These are phyloP conservation scores for Lipomyces orientalis DNA, from an alignment of 805 yeast species.

Conservation along the genomic window DNA sequence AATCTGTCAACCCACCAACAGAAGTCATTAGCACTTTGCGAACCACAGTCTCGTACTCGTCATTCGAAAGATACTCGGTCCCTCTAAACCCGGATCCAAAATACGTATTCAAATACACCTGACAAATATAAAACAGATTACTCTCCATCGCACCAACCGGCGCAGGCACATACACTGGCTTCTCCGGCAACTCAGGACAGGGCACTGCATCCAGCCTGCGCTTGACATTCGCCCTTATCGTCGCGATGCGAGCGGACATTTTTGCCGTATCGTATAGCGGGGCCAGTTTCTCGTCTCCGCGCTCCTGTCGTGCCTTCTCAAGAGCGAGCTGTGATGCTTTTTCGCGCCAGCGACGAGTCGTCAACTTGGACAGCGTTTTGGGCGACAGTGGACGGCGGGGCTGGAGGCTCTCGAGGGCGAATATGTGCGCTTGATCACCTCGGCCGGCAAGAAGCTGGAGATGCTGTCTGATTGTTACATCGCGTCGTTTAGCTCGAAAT, in stretches of 20 bases:
- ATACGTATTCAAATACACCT: not conserved
- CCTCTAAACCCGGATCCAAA: conserved; percentile 10
- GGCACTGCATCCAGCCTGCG: conserved; percentile 10
- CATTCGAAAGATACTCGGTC: not conserved
- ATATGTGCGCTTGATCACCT: conserved; percentile 3
- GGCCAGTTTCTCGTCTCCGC: conserved; percentile 6
- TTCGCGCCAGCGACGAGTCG: conserved; percentile 13
- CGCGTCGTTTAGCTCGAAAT: conserved; percentile 13
- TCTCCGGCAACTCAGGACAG: conserved; percentile 5
- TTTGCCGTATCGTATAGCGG: conserved; percentile 11
- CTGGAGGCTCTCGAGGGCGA: conserved; percentile 1
- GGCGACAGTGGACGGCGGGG: conserved; percentile 6
- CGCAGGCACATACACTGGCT: conserved; percentile 5
- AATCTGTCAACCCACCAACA: not conserved
- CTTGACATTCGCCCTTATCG: conserved; percentile 4
- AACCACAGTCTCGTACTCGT: conserved; percentile 1
- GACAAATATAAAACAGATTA: conserved; percentile 5
- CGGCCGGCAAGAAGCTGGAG: conserved; percentile 9
- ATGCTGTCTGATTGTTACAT: conserved; percentile 12
- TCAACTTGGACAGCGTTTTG: conserved; percentile 3
- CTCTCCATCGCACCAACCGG: not conserved
- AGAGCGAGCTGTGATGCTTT: not conserved
- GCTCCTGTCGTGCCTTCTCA: conserved; percentile 9
- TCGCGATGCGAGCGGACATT: conserved; percentile 1
- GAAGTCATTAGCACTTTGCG: not conserved